These are phyloP conservation scores for Brassica rapa DNA, from an alignment of 345 rosid species.

Conservation along the genomic window DNA sequence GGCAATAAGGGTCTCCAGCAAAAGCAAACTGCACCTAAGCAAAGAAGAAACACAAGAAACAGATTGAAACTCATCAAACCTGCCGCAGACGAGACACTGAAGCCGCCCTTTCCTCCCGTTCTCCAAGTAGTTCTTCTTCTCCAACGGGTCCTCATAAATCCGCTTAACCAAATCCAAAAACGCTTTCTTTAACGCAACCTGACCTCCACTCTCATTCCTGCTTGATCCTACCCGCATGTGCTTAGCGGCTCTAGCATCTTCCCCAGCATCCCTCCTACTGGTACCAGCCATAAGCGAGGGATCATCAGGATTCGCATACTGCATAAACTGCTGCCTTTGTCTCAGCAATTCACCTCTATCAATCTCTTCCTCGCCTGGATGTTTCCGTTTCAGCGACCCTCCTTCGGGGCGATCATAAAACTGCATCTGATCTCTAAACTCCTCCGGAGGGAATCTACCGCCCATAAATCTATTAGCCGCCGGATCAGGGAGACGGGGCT, in stretches of 20 bases:
- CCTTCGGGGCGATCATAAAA: constrained; percentile 23
- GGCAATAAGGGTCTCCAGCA: constrained; percentile 27
- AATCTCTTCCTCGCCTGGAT: constrained; percentile 52
- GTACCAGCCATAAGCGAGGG: constrained; percentile 43
- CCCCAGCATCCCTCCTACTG: constrained; percentile 54
- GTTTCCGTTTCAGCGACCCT: constrained; percentile 59
- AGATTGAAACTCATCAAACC: constrained; percentile 56
- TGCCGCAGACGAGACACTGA: constrained; percentile 80
- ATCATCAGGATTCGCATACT: constrained; percentile 43
- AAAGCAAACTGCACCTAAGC: constrained; percentile 13
- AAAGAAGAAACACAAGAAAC: constrained; percentile 30
- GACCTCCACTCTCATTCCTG: constrained; percentile 36
- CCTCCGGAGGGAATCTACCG: constrained; percentile 48
- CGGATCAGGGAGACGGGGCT: constrained; percentile 34
- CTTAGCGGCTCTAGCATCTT: constrained; percentile 59
- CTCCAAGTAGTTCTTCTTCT: constrained; percentile 75
- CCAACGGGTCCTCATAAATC: constrained; percentile 58
- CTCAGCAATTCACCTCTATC: constrained; percentile 45
- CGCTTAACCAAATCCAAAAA: constrained; percentile 69
- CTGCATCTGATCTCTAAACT: constrained; percentile 50
- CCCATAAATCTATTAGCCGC: constrained; percentile 35
- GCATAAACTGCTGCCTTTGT: constrained; percentile 52
- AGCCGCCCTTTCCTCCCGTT: constrained; percentile 77
- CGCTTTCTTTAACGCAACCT: constrained; percentile 55
- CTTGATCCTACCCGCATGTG: constrained; percentile 49